Evolutionary conservation across 192 early-diverging fungal species (phyloP), one percentile per base, ranked within the genome.

Genomic region (Backusella sp.): DNA sequence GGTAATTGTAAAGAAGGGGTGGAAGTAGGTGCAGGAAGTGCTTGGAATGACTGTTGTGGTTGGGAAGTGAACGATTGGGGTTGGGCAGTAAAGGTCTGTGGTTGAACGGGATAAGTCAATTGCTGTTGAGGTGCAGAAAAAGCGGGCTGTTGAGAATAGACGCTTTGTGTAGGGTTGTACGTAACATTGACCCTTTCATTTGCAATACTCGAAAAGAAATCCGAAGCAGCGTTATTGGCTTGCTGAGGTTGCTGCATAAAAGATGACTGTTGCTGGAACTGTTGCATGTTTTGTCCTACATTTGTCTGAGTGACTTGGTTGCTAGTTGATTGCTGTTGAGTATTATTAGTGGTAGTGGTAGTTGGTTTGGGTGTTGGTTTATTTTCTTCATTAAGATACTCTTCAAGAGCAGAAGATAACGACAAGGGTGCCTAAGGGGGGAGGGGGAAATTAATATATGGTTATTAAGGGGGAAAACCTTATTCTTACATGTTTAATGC

Each of bases 401-500:
- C 80, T 72, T 81, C 75, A 36, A 81, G 37, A 21, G 80, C 80
- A 17, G 76, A 56, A 46, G 76, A 76, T 12, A 81, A 69, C 7
- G 80, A 77, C 21, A 81, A 66, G 11, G 80, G 80, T 4, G 80
- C 76, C 80, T 32, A 32, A 32, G 32, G 32, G 32, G 32, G 30
- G 30, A 2, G 30, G 30, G 1, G 30, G 1, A 32, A 32, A 3
- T 53, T 34, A 6, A 66, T 44, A 23, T 17, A 23, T 8, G 49
- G 39, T 7, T 14, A n/a, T 49, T 26, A 19, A 52, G 17, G 9
- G 14, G 32, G 32, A 34, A 17, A 37, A 26, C 4, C 12, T 2
- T 39, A 23, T 26, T 68, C 84, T 42, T 86, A 92, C 92, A 78
- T 94, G 93, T 73, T 94, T 95, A 70, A 93, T 84, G 46, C 80